Evolutionary conservation across 192 early-diverging fungal genomes (phyloP), one percentile per base, ranked within the genome.

Genomic region (Cladochytrium replicatum): DNA sequence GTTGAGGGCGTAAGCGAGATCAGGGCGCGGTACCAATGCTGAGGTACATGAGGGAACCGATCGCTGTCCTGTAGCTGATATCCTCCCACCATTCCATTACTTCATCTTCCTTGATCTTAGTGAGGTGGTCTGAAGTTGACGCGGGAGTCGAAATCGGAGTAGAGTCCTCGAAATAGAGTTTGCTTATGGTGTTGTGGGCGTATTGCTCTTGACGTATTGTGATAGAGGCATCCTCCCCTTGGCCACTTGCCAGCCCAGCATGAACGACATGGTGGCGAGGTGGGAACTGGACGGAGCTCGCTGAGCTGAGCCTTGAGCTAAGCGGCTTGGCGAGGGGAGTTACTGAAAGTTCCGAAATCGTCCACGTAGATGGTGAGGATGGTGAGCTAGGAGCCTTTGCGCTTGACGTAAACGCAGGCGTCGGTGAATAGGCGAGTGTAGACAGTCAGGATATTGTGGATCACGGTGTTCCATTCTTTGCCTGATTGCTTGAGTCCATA

Each of bases 351-450:
- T 17, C 52, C 26, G 2, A 60, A 21, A 45, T 68, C 61, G 41
- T 66, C 67, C 5, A 64, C 67, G 52, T 69, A 66, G 21, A 69
- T 42, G 23, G 30, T 45, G 26, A 68, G 26, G 1, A 61, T 13
- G 8, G 53, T 3, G 21, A 51, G 13, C 19, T 15, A 9, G 2
- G 11, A 21, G 2, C 41, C 48, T 15, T 9, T 11, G 2, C 17
- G 26, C 27, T 45, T 31, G 3, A 57, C 49, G 41, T 58, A 66
- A 15, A 69, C 22, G 38, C 57, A 52, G 6, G 28, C 15, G 27
- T 59, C 57, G 7, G 19, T 31, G 26, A 46, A 3, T 15, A 40
- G 22, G 8, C 39, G 25, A 4, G 5, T 34, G 21, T 40, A 55
- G 0, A 50, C 58, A 19, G 22, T 46, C 4, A 61, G 17, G 46